Conservation (phyloP, 225 moss, liverwort and hornwort species). For the Bryoerythrophyllum caledonicum region DNA sequence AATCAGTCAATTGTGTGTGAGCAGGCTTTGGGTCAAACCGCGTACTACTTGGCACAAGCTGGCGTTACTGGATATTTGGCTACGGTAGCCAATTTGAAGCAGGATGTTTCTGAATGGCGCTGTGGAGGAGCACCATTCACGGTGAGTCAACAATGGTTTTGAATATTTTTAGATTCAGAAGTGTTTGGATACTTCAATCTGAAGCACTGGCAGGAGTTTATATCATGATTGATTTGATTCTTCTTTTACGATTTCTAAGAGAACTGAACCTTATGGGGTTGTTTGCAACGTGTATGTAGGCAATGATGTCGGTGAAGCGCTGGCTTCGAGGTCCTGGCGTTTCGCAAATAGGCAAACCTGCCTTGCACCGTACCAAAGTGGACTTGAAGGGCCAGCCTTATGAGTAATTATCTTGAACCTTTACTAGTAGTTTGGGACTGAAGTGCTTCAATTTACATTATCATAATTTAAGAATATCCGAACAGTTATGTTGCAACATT, state of each 20-base stretch:
- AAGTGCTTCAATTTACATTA: constrained; percentile 16
- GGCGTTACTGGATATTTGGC: constrained; percentile 94
- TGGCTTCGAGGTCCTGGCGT: constrained; percentile 98
- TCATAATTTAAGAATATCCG: not conserved
- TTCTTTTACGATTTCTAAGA: not conserved
- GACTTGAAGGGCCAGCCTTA: constrained; percentile 96
- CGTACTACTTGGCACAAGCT: constrained; percentile 84
- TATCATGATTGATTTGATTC: not conserved
- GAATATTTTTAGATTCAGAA: not conserved
- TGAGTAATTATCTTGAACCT: constrained; percentile 51
- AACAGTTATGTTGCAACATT: not conserved
- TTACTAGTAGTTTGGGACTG: constrained; percentile 14
- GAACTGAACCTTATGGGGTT: constrained; percentile 10
- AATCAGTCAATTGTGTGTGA: constrained; percentile 19
- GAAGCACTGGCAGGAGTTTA: not conserved
- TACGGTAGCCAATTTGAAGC: constrained; percentile 91
- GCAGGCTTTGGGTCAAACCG: constrained; percentile 89
- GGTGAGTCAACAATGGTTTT: constrained; percentile 38
- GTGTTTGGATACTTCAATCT: not conserved
- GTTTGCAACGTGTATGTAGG: constrained; percentile 40
- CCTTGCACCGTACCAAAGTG: constrained; percentile 91
- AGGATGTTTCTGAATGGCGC: constrained; percentile 78
- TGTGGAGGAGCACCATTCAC: constrained; percentile 96
- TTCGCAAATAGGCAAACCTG: constrained; percentile 95
- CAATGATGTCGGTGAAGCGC: constrained; percentile 99